Evolutionary conservation across 371 early-diverging fungal genomes (phyloP), one percentile per base, ranked within the genome.

Genomic region (Dinochytrium kinnereticum): DNA sequence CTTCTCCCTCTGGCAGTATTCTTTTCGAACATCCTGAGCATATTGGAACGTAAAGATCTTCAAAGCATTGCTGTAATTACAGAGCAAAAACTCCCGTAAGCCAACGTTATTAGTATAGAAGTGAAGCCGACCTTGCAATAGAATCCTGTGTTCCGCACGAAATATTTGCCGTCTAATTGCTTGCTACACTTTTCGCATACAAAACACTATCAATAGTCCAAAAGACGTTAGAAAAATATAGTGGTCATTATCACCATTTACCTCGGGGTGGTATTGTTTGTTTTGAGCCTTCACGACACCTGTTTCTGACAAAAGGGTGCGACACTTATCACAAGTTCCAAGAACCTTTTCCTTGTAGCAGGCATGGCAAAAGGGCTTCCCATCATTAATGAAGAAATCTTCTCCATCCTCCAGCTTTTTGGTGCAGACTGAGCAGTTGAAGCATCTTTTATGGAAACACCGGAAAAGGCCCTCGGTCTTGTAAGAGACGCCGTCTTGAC

Each of bases 261-360:
- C 66, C 44, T 66, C 66, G 37, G 66, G 66, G 30, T 66, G 66
- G 30, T 40, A 66, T 28, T 66, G 66, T 30, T 66, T 66, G 30
- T 66, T 66, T 26, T 66, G 66, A 37, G 66, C 66, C 44, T 66
- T 66, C 38, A 66, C 66, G 7, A 66, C 66, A 10, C 66, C 66
- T 15, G 26, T 66, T 37, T 66, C 66, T 28, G 66, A 66, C 28
- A 66, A 44, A 2, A 44, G 17, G 10, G 30, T 44, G n/a, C 44
- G 66, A 28, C 66, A 66, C 17, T 66, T 66, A 30, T 66, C 66
- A 37, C 66, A 66, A 40, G 49, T 44, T 17, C 66, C 66, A 2
- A 66, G 30, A 2, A 66, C 44, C 49, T 66, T 66, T 28, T 66
- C 66, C 28, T 40, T 30, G 28, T 66, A 66, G 44, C 66, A 66